Conservation (phyloP, 208 protist genomes). For the Crithidia fasciculata region DNA sequence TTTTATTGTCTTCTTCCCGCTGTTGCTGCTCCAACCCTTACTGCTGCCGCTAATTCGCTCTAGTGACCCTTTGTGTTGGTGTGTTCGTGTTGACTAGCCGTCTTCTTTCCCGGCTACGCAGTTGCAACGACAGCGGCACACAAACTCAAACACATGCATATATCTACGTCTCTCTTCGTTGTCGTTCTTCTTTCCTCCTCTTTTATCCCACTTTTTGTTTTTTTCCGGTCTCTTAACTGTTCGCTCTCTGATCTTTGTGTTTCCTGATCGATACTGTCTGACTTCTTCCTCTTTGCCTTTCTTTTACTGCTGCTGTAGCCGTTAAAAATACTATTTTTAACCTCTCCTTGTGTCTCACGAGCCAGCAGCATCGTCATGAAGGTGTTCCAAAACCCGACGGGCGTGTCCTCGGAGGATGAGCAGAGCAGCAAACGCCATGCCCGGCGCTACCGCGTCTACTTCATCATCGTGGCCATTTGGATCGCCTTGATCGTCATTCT, state of each 20-base stretch:
- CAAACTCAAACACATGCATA: not conserved
- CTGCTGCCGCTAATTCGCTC: not conserved
- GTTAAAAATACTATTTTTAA: not conserved
- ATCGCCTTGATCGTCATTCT: constrained; percentile 43
- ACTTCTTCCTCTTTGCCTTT: not conserved
- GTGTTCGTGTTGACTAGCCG: not conserved
- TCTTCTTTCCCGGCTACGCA: not conserved
- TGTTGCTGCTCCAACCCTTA: not conserved
- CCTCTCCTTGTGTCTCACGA: not conserved
- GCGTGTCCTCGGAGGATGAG: constrained; percentile 27
- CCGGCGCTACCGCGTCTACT: constrained; percentile 29
- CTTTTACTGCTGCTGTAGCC: not conserved
- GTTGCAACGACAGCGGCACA: not conserved
- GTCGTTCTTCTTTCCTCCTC: not conserved
- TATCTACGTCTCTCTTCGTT: not conserved
- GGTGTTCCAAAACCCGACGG: constrained; percentile 21
- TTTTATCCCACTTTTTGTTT: not conserved
- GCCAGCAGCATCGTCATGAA: constrained; percentile 9
- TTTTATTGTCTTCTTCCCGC: not conserved
- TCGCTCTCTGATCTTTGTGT: not conserved
- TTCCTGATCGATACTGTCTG: not conserved
- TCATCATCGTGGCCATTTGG: constrained; percentile 31
- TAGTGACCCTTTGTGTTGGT: not conserved
- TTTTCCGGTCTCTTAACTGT: not conserved
- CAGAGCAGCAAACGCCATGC: constrained; percentile 33